Base-by-base conservation (phyloP, 257 asterid species). In the Forsythia viridissima region DNA sequence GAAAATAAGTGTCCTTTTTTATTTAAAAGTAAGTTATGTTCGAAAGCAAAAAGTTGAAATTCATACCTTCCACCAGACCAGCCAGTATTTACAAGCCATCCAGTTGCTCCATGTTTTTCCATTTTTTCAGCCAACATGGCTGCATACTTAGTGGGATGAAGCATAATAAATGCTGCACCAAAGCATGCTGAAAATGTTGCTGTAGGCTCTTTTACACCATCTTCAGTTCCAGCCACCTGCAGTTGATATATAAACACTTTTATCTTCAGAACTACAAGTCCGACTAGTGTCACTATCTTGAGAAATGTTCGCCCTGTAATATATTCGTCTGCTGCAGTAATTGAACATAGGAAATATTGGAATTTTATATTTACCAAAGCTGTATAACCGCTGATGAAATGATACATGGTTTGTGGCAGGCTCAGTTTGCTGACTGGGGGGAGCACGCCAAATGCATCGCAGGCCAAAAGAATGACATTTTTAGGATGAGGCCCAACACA, bases 141-240 rank as follows among this genome's bases (percentile, higher is more conserved):
- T 0, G 97, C 98, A 24, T 94, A 94, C 78, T 87, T 92, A 21
- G 97, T 90, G 1, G 98, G 98, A 66, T 94, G 98, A 73, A 91
- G 88, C 98, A 94, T 94, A 57, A 94, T 91, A 77, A 94, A 94
- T 40, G 98, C 98, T 71, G 98, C 97, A 83, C 98, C 98, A 16
- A 92, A 94, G 81, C 98, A 94, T 16, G 98, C 98, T 4, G 98
- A 94, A 76, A 94, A 94, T 30, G 97, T 94, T 4, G 98, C 96
- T 0, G 97, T 87, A 4, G 98, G 98, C 84, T 94, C 98, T 85
- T 94, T 94, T 77, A 94, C 90, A 30, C 98, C 98, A 42, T 92
- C 98, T 84, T 91, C 98, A 1, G 98, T 94, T 73, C 98, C 98
- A n/a, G 98, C 98, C 21, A 94, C 97, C 98, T 94, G 61, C 41